Evolutionary conservation across 257 asterid species (phyloP).

Genomic region (Solanum chiquidenum): DNA sequence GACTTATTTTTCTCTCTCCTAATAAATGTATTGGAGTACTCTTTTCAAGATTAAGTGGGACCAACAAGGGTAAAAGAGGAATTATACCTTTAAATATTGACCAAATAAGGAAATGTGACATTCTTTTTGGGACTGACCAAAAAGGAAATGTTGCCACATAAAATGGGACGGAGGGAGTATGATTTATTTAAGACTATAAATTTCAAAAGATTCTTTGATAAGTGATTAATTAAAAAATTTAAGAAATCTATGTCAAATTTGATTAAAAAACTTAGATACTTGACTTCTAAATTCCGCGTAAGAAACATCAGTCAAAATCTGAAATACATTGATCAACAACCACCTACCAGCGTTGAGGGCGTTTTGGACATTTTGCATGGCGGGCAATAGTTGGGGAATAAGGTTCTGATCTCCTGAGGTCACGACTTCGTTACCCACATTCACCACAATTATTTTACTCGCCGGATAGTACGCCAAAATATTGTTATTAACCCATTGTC

Average conservation of each 20-base stretch:
- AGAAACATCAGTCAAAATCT: neutral
- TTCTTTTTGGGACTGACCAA: too few relatives aligned
- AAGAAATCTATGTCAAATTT: neutral
- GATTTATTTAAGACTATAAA: too few relatives aligned
- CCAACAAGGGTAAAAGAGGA: too few relatives aligned
- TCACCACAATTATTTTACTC: constrained; percentile 63
- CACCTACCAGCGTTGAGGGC: constrained; percentile 81
- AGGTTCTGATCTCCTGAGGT: constrained; percentile 49
- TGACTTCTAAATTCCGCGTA: neutral
- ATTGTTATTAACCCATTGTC: constrained; percentile 66
- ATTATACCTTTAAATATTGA: too few relatives aligned
- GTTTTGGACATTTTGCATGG: constrained; percentile 93
- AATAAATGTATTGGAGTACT: too few relatives aligned
- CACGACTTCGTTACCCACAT: constrained; percentile 87
- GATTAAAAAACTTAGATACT: neutral
- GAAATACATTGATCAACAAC: neutral
- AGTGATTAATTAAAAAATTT: neutral
- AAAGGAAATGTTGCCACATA: too few relatives aligned
- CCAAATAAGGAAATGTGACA: too few relatives aligned
- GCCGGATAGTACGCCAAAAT: constrained; percentile 73
- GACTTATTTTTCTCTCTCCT: too few relatives aligned
- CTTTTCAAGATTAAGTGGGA: too few relatives aligned
- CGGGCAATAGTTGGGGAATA: constrained; percentile 69
- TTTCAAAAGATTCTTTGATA: neutral
- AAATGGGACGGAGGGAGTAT: too few relatives aligned